Base-by-base conservation (phyloP, 176 grass and related monocot genomes). In the Cocos nucifera region DNA sequence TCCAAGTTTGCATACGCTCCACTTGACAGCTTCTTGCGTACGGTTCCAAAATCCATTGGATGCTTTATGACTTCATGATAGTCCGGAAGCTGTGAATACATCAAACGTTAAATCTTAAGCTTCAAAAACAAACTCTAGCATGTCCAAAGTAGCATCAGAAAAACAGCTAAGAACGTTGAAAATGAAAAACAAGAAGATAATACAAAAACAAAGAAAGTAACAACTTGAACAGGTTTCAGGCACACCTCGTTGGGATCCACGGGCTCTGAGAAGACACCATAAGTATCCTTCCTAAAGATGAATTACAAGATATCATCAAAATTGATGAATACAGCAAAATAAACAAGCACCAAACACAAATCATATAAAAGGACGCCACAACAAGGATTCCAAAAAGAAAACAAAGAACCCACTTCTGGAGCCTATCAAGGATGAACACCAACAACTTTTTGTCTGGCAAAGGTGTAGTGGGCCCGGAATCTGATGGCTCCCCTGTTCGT, bases 21-120 rank as follows among this genome's bases (percentile, higher is more conserved):
- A 50, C 58, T 49, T 0, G 39, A 62, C 16, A 83, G 59, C 28
- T 78, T 83, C 35, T 69, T 73, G 18, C 69, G 64, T 15, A 83
- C 79, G 2, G 79, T 82, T 44, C 66, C 65, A 65, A 82, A 82
- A 67, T 82, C 72, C 79, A 82, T 76, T 10, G 79, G 79, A 54
- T 59, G 51, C 52, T 82, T 39, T 50, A 82, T 82, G 25, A 76
- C 64, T 58, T 82, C 72, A 61, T 82, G 79, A 55, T 76, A 83
- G 70, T 83, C 80, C 8, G 80, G 80, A 52, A 83, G 74, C 80
- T 83, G 64, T 53, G 39, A 22, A 17, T 32, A 17, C 26, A 73
- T 32, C 12, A 15, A 51, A 56, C 32, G 29, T 62, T 27, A 60
- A 53, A 44, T 51, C 9, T 61, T 63, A 22, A 39, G 50, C 44